Conservation (phyloP, 2,329 filamentous ascomycete genomes). For the Penicillium sp. region DNA sequence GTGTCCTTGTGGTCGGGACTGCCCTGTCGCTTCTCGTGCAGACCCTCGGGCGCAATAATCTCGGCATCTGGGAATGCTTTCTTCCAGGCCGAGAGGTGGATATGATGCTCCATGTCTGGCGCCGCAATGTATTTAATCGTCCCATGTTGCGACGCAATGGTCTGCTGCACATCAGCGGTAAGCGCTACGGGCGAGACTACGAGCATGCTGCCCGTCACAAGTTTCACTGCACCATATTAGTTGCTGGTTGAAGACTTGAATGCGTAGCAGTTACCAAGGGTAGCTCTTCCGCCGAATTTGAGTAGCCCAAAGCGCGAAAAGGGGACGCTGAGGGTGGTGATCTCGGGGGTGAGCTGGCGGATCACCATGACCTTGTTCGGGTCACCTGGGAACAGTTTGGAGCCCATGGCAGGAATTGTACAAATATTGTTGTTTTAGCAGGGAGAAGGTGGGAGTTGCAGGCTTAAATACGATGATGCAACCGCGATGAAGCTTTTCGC, state of each 20-base stretch:
- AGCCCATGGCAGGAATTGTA: slow-evolving; percentile 48
- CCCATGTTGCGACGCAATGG: slow-evolving; percentile 59
- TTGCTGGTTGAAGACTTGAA: not conserved
- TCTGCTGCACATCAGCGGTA: slow-evolving; percentile 67
- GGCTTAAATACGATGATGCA: not conserved
- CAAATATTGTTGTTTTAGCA: not conserved
- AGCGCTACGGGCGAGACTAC: slow-evolving; percentile 90
- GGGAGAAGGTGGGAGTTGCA: not conserved
- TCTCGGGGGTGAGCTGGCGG: slow-evolving; percentile 72
- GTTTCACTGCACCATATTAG: slow-evolving; percentile 57
- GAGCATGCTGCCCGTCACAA: slow-evolving; percentile 72
- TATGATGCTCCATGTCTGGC: slow-evolving; percentile 89
- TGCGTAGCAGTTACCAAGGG: slow-evolving; percentile 59
- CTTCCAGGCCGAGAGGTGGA: slow-evolving; percentile 85
- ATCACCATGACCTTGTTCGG: slow-evolving; percentile 86
- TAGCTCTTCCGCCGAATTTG: slow-evolving; percentile 82
- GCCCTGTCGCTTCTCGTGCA: slow-evolving; percentile 74
- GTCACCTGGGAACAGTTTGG: slow-evolving; percentile 63
- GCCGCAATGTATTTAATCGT: slow-evolving; percentile 81
- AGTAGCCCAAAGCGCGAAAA: slow-evolving; percentile 76
- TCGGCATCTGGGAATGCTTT: slow-evolving; percentile 71
- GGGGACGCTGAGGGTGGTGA: slow-evolving; percentile 60
- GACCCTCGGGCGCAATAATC: slow-evolving; percentile 76
- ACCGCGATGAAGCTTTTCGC: slow-evolving; percentile 6
- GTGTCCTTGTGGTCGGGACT: slow-evolving; percentile 54